Base-by-base conservation (phyloP, 768 basidiomycete species). In the Suillus ampliporus region DNA sequence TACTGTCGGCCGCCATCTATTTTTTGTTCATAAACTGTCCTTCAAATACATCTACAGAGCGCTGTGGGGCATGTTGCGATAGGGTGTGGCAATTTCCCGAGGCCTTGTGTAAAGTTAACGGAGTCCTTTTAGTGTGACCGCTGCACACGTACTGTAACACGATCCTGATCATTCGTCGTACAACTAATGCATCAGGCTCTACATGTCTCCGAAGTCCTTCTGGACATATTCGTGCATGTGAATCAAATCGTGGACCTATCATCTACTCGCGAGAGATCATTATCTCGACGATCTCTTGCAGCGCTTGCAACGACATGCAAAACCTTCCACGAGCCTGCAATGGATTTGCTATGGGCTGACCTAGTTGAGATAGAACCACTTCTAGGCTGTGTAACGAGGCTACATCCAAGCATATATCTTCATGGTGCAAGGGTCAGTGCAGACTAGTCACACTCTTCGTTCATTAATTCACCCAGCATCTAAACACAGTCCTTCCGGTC, bases 251-350 rank as follows among this genome's bases (percentile, higher is more conserved):
- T 11, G 50, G 28, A 31, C 50, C 50, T 51, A 51, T 19, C 50
- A 51, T 34, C 31, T 19, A 0, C 19, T 51, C 19, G 50, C 19
- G 28, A 51, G 5, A n/a, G 10, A 51, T 31, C 10, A 34, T n/a
- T n/a, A 5, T n/a, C 28, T 31, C 28, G 5, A 51, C 50, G 31
- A 51, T 51, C 19, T 34, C 50, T 51, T 4, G 19, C 31, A 13
- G 31, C 50, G 11, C 50, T 51, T 31, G 50, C 50, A 51, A 13
- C 19, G 50, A 51, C 50, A 51, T 31, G 48, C 48, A 50, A 50
- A 31, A 28, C 10, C 28, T 50, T 28, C 17, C 9, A 50, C 28
- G 48, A 50, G 10, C 48, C 48, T 31, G 48, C 48, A 15, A 50
- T 50, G 26, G 48, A 50, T 31, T 50, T 31, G 3, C 48, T 50